A percentile compares a stretch with the other conserved stretches of the same genome.
Evolutionary conservation across 345 rosid genomes (phyloP).

Genomic region (Moricandia arvensis): DNA sequence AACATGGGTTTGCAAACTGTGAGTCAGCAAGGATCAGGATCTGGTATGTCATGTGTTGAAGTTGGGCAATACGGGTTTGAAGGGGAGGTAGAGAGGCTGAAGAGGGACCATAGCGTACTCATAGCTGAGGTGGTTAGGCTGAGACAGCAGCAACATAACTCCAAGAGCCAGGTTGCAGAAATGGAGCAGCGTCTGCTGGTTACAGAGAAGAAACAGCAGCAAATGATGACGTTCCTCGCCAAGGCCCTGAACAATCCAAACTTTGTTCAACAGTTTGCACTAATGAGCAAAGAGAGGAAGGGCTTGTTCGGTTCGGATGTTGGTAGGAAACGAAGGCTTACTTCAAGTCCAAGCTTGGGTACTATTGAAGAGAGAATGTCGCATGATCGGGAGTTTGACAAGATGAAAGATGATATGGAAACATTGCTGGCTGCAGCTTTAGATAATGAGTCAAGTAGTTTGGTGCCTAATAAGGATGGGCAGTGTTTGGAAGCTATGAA

Average conservation of each 20-base stretch:
- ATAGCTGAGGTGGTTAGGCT: conserved; percentile 56
- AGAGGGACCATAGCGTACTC: conserved; percentile 55
- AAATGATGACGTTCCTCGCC: conserved; percentile 72
- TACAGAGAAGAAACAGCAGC: conserved; percentile 73
- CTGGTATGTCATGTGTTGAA: conserved; percentile 56
- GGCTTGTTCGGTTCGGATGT: conserved; percentile 39
- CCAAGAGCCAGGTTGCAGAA: conserved; percentile 44
- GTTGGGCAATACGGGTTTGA: conserved; percentile 68
- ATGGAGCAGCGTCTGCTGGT: conserved; percentile 54
- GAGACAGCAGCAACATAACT: conserved; percentile 70
- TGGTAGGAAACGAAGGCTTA: conserved; percentile 61
- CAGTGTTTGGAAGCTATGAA: conserved; percentile 42
- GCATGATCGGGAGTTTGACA: conserved; percentile 23
- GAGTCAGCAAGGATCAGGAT: conserved; percentile 46
- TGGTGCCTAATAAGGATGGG: conserved; percentile 31
- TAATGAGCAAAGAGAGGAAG: conserved; percentile 41
- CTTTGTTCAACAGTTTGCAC: conserved; percentile 51
- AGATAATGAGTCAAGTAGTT: conserved; percentile 51
- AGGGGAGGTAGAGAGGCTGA: conserved; percentile 59
- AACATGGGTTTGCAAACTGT: conserved; percentile 28
- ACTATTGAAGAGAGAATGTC: conserved; percentile 39
- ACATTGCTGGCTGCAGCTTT: conserved; percentile 45
- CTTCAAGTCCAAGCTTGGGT: conserved; percentile 50
- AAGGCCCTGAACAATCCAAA: conserved; percentile 58
- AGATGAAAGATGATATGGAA: conserved; percentile 49